Percentiles rank a stretch among this genome's conserved stretches.
These are phyloP conservation scores for Phragmites australis DNA, from an alignment of 176 grass and related monocot species.

Conservation along the genomic window DNA sequence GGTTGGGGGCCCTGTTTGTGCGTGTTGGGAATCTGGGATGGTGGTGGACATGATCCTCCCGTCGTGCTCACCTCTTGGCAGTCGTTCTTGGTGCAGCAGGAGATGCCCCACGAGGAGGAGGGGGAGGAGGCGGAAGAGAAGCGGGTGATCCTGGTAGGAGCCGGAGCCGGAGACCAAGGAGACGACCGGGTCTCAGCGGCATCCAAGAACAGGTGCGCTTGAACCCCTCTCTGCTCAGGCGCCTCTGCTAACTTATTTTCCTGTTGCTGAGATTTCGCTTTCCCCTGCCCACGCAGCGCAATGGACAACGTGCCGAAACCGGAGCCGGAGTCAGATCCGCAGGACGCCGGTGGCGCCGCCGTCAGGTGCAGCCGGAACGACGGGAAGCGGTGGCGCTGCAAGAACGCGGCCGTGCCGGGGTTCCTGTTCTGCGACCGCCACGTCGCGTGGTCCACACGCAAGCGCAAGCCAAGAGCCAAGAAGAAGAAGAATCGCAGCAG, in stretches of 20 bases:
- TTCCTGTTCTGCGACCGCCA: slow-evolving; percentile 42
- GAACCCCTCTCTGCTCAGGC: not conserved
- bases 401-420: slow-evolving; percentile 34
- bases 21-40: not conserved
- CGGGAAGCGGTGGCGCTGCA: slow-evolving; percentile 60
- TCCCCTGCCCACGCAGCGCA: not conserved
- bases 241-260: not conserved
- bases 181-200: not conserved
- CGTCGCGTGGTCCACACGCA: slow-evolving; percentile 42
- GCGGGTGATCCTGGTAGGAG: slow-evolving; percentile 1
- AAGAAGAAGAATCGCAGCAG: not conserved
- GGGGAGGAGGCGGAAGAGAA: not conserved
- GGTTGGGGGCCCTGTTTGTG: not conserved
- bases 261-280: not conserved
- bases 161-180: not conserved
- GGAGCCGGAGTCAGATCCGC: not conserved
- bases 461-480: slow-evolving; percentile 21
- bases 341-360: not conserved
- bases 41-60: not conserved
- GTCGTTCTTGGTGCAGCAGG: slow-evolving; percentile 14
- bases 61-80: not conserved
- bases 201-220: slow-evolving; percentile 26
- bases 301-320: not conserved
- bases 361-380: slow-evolving; percentile 48
- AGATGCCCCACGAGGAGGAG: not conserved